Evolutionary conservation across 345 rosid species (phyloP), one percentile per base, ranked within the genome.

Genomic region (Salix purpurea): DNA sequence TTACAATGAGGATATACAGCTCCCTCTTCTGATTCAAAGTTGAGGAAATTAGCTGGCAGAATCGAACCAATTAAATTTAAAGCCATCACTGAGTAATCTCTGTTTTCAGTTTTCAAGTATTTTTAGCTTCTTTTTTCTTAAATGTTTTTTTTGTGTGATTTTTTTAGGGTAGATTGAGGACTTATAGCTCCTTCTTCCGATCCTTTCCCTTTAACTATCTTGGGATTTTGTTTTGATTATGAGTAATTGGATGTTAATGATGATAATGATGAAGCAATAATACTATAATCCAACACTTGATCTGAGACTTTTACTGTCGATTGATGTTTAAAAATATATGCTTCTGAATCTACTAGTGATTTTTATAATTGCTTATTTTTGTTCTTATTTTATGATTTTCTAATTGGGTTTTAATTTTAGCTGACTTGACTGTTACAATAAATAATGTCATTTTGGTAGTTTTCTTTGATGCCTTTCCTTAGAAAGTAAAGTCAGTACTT

Each of bases 41-140:
- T 89, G 90, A 85, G 77, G 93, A 88, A 24, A 83, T 76, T 5
- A 1, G 93, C 93, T 81, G 93, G 91, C 90, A 73, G 88, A 88
- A 90, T 90, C 93, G 93, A 90, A 86, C 93, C 93, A 77, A 86
- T 44, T 1, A 60, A 40, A 72, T 71, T 23, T 65, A 50, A 44
- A 42, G 91, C 90, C 88, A 84, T 76, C 80, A 83, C 89, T 84
- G 91, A 89, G 89, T 85, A 82, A 76, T 80, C 87, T 81, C 77
- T n/a, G 7, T 18, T 39, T 21, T 14, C 21, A 9, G 14, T 44
- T 72, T 37, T 6, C 39, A 21, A 21, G 0, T 13, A 1, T 16
- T 1, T 11, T 30, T 50, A 3, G 0, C 0, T 15, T 44, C n/a
- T 36, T 14, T 32, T 36, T 14, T 32, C 1, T 28, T 28, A 28